Conservation (phyloP, 2,329 filamentous ascomycete species). For the Verticillium alfalfae region DNA sequence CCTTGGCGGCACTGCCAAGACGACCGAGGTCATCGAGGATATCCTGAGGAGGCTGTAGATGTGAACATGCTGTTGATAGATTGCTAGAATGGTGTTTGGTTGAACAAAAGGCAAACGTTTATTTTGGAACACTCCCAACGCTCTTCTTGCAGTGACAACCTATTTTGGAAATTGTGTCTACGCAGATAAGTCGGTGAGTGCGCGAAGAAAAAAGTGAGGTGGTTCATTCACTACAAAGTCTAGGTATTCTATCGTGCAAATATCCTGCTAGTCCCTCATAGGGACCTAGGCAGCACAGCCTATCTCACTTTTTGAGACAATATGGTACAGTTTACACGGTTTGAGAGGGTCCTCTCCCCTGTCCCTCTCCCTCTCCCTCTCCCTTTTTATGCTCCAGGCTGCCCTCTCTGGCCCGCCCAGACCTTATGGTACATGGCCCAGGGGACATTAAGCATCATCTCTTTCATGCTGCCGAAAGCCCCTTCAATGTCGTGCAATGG, state of each 20-base stretch:
- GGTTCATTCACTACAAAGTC: not conserved
- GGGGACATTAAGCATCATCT: not conserved
- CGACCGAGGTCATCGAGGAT: constrained; percentile 81
- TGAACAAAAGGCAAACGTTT: not conserved
- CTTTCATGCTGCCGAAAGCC: not conserved
- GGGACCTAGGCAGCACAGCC: not conserved
- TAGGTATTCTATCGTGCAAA: not conserved
- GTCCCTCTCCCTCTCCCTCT: not conserved
- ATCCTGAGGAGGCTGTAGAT: constrained; percentile 71
- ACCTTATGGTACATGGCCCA: not conserved
- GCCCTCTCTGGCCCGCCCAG: not conserved
- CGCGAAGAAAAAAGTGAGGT: not conserved
- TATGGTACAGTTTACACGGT: not conserved
- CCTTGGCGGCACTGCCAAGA: constrained; percentile 80
- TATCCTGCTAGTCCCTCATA: not conserved
- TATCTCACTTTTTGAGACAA: not conserved
- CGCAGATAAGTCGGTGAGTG: too few relatives aligned
- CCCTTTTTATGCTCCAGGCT: not conserved
- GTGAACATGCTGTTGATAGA: not conserved
- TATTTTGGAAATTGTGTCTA: not conserved
- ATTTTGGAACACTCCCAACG: not conserved
- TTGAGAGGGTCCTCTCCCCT: not conserved
- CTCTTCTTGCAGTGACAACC: not conserved
- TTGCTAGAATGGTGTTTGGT: not conserved
- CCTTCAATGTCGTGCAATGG: not conserved